phyloP scores from a whole-genome alignment of 1,284 basidiomycete species.

The Pseudomicrostroma phylloplanum region DNA sequence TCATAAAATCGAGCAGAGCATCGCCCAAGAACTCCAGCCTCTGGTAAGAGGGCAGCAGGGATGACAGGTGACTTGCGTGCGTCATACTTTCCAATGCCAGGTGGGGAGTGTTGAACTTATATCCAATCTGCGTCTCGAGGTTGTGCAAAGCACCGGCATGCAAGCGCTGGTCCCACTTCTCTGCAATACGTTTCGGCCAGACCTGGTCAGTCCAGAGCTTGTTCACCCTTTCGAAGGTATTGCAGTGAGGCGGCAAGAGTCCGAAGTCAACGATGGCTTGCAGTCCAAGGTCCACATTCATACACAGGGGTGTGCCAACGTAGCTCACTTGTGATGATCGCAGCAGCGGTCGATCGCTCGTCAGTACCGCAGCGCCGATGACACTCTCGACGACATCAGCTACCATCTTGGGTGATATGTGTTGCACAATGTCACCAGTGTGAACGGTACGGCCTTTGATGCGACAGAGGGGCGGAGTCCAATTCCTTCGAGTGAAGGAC shows the following conservation, averaged over 20 bases:
- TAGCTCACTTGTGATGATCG: not conserved
- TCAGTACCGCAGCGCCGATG: conserved; percentile 19
- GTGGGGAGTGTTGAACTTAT: conserved; percentile 28
- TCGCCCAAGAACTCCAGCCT: conserved; percentile 40
- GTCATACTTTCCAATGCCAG: conserved; percentile 35
- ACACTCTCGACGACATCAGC: conserved; percentile 30
- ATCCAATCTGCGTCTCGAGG: conserved; percentile 20
- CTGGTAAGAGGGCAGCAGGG: conserved; percentile 28
- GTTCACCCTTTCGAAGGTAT: not conserved
- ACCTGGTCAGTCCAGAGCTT: not conserved
- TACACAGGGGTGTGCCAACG: not conserved
- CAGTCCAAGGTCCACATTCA: conserved; percentile 1
- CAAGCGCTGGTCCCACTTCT: conserved; percentile 19
- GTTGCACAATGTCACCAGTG: conserved; percentile 5
- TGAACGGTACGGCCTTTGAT: conserved; percentile 3
- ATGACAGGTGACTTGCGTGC: conserved; percentile 24
- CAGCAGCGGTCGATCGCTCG: not conserved
- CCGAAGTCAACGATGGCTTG: not conserved
- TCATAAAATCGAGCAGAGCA: conserved; percentile 28
- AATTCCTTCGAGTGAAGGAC: conserved; percentile 1
- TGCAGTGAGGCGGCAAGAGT: not conserved
- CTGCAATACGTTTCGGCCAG: not conserved
- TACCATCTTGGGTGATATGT: conserved; percentile 21
- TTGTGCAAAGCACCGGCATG: conserved; percentile 10
- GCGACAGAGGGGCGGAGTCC: not conserved